Base-by-base conservation (phyloP, 805 yeast species). In the Myxozyma kluyveri region DNA sequence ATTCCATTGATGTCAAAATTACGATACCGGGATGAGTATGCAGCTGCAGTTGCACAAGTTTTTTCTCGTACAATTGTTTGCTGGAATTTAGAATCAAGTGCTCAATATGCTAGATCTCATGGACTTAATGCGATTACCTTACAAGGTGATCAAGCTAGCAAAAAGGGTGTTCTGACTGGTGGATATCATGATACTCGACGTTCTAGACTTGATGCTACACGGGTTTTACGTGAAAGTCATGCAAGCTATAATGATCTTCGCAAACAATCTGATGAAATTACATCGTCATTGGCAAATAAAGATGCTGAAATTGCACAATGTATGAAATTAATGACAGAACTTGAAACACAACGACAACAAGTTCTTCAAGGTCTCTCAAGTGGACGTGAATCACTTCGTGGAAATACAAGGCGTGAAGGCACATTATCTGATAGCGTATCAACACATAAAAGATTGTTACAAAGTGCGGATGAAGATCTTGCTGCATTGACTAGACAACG, bases 91-190 rank as follows among this genome's bases (percentile, higher is more conserved):
- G 82, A 77, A 43, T 74, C 75, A 27, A 95, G 95, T 2, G 74
- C 83, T 2, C 83, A 81, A 59, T 70, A 86, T 26, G 82, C 96
- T 0, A 78, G 78, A 42, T 68, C 72, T 7, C 78, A 74, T 65
- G 78, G 79, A 27, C 69, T 90, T 22, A 82, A 79, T 61, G 86
- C 96, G 0, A 85, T 93, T 14, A 93, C 99, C 0, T 71, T 91
- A 17, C 95, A 88, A 67, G 99, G 99, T 60, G 98, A 93, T 65
- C 75, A 88, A 58, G 88, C 88, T 45, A 95, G 88, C 61, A 81
- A 80, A 42, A 80, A 75, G 59, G 99, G 99, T 67, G 86, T 85
- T 1, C 67, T 93, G 41, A 82, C 88, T 22, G 98, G 98, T 68
- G 98, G 98, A 44, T 88, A 78, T 62, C 78, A 86, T 60, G 93